Percentiles rank a stretch among this genome's conserved stretches.
Conservation (phyloP, 192 early-diverging fungal genomes). For the Kappamyces sp. region DNA sequence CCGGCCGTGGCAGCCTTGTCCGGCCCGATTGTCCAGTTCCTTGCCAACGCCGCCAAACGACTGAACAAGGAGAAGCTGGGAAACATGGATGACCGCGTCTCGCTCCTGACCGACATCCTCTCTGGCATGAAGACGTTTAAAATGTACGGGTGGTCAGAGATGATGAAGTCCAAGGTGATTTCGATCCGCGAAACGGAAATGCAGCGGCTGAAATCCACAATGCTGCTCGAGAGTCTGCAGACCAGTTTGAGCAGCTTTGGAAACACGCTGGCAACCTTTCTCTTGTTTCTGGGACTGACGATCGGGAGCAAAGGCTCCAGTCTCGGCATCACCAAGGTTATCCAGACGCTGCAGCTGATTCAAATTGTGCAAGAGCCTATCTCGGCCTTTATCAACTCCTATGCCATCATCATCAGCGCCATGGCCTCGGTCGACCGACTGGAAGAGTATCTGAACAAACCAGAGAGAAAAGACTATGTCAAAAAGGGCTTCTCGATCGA, state of each 20-base stretch:
- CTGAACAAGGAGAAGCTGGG: constrained; percentile 21
- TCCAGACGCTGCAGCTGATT: constrained; percentile 1
- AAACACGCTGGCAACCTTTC: not conserved
- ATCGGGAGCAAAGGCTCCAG: not conserved
- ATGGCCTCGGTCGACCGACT: not conserved
- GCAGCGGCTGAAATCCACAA: no score
- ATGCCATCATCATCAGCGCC: not conserved
- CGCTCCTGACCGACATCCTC: constrained; percentile 32
- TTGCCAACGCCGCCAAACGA: constrained; percentile 24
- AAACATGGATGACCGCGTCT: constrained; percentile 33
- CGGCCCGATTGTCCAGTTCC: constrained; percentile 19
- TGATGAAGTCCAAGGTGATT: constrained; percentile 5
- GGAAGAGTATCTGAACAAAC: not conserved
- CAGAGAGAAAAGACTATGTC: not conserved
- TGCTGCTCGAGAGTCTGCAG: no score
- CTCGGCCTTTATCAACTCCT: not conserved
- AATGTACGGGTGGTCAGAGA: constrained; percentile 29
- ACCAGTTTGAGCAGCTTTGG: not conserved
- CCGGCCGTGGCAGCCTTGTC: constrained; percentile 20
- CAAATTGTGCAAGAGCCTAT: not conserved
- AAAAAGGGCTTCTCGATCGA: not conserved
- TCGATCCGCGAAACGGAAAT: no score
- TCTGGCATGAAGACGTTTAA: constrained; percentile 29
- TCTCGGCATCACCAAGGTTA: not conserved
- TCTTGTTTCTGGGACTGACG: not conserved